A percentile compares a stretch with the other conserved stretches of the same genome.
These are phyloP conservation scores for Forsythia viridissima DNA, from an alignment of 257 asterid species.

Conservation along the genomic window DNA sequence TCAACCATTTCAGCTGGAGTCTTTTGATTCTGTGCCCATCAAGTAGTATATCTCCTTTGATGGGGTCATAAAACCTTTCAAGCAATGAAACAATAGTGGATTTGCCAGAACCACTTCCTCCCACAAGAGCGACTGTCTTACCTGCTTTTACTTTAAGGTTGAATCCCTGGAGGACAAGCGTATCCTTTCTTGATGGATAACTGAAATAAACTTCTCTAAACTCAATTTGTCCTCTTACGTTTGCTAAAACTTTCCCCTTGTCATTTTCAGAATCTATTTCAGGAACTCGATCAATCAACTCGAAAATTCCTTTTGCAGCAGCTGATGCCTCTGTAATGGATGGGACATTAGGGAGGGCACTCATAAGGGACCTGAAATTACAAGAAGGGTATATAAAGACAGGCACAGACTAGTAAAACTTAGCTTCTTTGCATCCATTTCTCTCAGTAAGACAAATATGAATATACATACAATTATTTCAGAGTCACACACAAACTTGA, in stretches of 20 bases:
- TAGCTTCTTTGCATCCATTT: neutral
- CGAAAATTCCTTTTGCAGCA: slow-evolving; percentile 52
- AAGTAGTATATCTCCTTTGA: slow-evolving; percentile 56
- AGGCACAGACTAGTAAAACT: neutral
- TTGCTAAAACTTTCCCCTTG: slow-evolving; percentile 43
- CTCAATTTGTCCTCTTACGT: slow-evolving; percentile 60
- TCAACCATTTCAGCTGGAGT: slow-evolving; percentile 65
- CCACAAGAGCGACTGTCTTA: slow-evolving; percentile 65
- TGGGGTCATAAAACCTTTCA: slow-evolving; percentile 73
- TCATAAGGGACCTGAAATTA: slow-evolving; percentile 59
- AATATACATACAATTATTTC: no score
- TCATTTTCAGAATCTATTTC: slow-evolving; percentile 44
- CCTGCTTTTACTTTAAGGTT: slow-evolving; percentile 56
- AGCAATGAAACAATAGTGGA: slow-evolving; percentile 65
- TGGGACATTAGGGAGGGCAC: slow-evolving; percentile 65
- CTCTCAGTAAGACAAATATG: neutral
- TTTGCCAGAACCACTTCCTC: slow-evolving; percentile 85
- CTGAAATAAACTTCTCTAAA: slow-evolving; percentile 62
- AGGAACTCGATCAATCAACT: slow-evolving; percentile 53
- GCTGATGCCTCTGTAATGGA: slow-evolving; percentile 55
- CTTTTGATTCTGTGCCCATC: slow-evolving; percentile 54
- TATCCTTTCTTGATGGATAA: slow-evolving; percentile 65
- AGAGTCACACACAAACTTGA: neutral
- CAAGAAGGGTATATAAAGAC: neutral
- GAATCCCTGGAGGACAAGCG: slow-evolving; percentile 54